Evolutionary conservation across 495 filamentous ascomycete species (phyloP).

Genomic region (Podospora didyma): DNA sequence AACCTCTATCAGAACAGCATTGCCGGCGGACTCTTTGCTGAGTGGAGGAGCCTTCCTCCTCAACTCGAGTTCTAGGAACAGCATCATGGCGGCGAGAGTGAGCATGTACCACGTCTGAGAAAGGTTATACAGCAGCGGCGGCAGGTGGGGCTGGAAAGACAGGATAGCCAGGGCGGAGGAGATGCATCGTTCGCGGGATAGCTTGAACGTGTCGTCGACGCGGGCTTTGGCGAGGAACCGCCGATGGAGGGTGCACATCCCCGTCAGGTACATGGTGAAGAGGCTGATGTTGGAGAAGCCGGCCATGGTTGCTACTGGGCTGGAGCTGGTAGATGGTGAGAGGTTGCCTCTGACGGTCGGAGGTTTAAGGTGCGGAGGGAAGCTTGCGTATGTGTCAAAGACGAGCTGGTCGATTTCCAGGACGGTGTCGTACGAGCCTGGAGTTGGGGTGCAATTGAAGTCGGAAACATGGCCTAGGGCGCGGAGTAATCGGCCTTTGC

Average conservation of each 20-base stretch:
- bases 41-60: neutral
- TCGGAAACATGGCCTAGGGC: slow-evolving; percentile 23
- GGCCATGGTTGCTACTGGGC: neutral
- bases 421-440: slow-evolving; percentile 12
- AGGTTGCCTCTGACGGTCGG: slow-evolving; percentile 10
- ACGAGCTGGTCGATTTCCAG: slow-evolving; percentile 23
- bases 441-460: slow-evolving; percentile 16
- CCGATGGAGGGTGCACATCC: slow-evolving; percentile 26
- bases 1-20: neutral
- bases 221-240: slow-evolving; percentile 15
- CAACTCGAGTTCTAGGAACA: slow-evolving; percentile 7
- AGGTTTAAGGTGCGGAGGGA: slow-evolving; percentile 16
- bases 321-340: too few relatives aligned
- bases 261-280: slow-evolving; percentile 21
- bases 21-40: neutral
- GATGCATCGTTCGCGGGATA: slow-evolving; percentile 19
- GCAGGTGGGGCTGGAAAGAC: slow-evolving; percentile 11
- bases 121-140: neutral
- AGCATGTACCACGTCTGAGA: slow-evolving; percentile 2
- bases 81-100: slow-evolving; percentile 2
- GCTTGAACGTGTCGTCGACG: slow-evolving; percentile 8
- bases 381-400: neutral
- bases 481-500: slow-evolving; percentile 22
- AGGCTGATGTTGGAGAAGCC: slow-evolving; percentile 17
- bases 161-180: slow-evolving; percentile 17